These are phyloP conservation scores for Porodaedalea pini DNA, from an alignment of 1,284 basidiomycete genomes.

Conservation along the genomic window DNA sequence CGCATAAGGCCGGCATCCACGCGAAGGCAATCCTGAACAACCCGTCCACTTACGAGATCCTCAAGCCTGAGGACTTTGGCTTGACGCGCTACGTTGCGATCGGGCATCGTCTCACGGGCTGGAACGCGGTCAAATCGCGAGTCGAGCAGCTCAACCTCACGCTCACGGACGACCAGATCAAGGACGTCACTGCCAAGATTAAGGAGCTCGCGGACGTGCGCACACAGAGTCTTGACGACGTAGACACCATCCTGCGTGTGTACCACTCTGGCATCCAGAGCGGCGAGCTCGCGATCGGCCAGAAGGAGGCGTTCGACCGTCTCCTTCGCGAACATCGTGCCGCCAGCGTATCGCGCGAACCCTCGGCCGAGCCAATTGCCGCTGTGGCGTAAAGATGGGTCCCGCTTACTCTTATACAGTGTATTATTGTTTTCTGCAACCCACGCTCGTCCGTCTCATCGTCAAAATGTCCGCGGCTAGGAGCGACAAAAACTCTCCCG, in stretches of 20 bases:
- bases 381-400: slow-evolving; percentile 8
- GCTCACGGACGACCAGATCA: slow-evolving; percentile 85
- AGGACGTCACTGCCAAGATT: slow-evolving; percentile 99
- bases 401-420: background rate
- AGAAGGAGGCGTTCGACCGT: slow-evolving; percentile 82
- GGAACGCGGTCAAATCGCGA: slow-evolving; percentile 99
- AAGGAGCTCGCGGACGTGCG: slow-evolving; percentile 98
- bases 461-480: no score
- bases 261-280: slow-evolving; percentile 90
- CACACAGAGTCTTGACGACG: slow-evolving; percentile 99
- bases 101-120: slow-evolving; percentile 94
- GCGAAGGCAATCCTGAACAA: slow-evolving; percentile 99
- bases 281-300: slow-evolving; percentile 83
- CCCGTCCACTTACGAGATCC: slow-evolving; percentile 97
- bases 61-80: slow-evolving; percentile 98
- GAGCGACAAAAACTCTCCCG: no score
- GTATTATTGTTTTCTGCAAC: background rate
- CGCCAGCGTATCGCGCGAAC: slow-evolving; percentile 22
- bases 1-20: slow-evolving; percentile 99
- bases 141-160: slow-evolving; percentile 93
- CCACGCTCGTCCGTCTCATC: no score
- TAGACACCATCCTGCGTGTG: slow-evolving; percentile 93
- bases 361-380: slow-evolving; percentile 4
- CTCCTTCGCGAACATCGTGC: slow-evolving; percentile 74
- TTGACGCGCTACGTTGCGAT: slow-evolving; percentile 98